Percentiles rank a stretch among this genome's conserved stretches.
These are phyloP conservation scores for Platanus orientalis DNA, from an alignment of 164 flowering plant genomes.

Conservation along the genomic window DNA sequence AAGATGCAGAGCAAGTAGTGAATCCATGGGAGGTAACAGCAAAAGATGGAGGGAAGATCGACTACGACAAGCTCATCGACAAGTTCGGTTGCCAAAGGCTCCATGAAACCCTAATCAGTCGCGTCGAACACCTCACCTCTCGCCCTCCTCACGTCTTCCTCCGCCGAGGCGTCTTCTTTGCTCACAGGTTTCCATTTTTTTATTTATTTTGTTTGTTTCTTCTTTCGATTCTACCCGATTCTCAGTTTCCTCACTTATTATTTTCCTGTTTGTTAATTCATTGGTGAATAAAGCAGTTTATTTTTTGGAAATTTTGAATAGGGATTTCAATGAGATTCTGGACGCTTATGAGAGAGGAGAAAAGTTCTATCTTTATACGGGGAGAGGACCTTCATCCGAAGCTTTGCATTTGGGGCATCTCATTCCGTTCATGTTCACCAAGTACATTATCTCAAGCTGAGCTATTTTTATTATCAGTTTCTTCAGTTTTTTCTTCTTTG, in stretches of 20 bases:
- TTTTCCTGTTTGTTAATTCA: not conserved
- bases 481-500: not conserved
- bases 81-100: conserved; percentile 85
- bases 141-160: conserved; percentile 88
- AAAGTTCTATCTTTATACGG: conserved; percentile 83
- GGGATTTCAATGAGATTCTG: conserved; percentile 72
- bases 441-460: conserved; percentile 29
- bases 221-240: not conserved
- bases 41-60: conserved; percentile 77
- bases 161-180: conserved; percentile 94
- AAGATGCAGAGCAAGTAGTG: conserved; percentile 65
- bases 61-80: conserved; percentile 94
- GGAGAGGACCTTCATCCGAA: conserved; percentile 91
- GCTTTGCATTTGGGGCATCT: conserved; percentile 93
- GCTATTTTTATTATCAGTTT: not conserved
- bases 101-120: conserved; percentile 51
- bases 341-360: conserved; percentile 83
- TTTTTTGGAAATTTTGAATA: conserved; percentile 7
- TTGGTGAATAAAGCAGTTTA: not conserved
- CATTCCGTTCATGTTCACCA: conserved; percentile 92
- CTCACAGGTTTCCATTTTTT: conserved; percentile 50
- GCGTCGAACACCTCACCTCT: conserved; percentile 75
- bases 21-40: conserved; percentile 87
- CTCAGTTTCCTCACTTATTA: not conserved
- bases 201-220: not conserved